phyloP scores from a whole-genome alignment of 768 basidiomycete genomes.

The Xerocomus spinulosus region DNA sequence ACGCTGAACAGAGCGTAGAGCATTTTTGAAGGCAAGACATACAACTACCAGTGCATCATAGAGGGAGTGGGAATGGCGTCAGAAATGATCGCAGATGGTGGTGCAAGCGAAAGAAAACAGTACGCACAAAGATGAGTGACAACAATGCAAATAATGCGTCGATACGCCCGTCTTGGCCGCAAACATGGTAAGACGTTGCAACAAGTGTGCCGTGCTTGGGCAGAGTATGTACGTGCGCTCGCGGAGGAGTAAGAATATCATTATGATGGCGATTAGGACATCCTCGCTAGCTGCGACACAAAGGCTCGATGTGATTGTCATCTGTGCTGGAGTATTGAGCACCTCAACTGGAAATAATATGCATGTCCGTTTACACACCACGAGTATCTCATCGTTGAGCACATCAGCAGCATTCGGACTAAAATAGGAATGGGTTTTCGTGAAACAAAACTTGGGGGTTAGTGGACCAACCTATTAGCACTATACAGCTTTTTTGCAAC shows the following conservation, averaged over 20 bases:
- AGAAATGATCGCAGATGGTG: background rate
- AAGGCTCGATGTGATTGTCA: background rate
- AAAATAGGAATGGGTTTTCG: no score
- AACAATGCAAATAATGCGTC: slow-evolving; percentile 49
- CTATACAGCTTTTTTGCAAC: background rate
- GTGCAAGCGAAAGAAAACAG: no score
- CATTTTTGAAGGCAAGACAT: background rate
- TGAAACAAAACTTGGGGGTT: background rate
- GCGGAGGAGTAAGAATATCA: background rate
- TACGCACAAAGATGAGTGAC: background rate
- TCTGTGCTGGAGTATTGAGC: background rate
- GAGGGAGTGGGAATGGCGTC: background rate
- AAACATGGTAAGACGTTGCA: slow-evolving; percentile 1
- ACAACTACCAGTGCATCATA: background rate
- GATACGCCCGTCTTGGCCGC: slow-evolving; percentile 33
- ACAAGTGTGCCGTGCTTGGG: background rate
- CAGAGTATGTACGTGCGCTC: background rate
- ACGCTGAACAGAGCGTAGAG: background rate
- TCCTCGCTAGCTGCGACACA: background rate
- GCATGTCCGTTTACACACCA: background rate
- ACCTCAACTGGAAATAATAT: background rate
- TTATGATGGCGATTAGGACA: background rate
- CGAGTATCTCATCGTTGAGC: background rate
- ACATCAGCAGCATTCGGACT: background rate
- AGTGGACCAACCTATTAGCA: background rate